These are phyloP conservation scores for Fusarium stilboides DNA, from an alignment of 2,329 filamentous ascomycete genomes.

Conservation along the genomic window DNA sequence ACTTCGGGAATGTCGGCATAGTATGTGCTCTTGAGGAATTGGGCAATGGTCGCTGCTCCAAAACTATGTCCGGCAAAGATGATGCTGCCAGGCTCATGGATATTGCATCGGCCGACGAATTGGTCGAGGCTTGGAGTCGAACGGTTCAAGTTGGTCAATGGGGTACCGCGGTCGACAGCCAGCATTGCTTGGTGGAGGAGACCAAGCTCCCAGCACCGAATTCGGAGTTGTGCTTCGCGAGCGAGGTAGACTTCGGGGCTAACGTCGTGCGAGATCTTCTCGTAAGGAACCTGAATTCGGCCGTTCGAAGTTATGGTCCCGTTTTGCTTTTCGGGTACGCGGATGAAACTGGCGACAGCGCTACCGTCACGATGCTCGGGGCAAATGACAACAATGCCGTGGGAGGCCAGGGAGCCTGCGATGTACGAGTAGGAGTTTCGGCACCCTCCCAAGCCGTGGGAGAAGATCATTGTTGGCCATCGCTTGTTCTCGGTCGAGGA, in stretches of 20 bases:
- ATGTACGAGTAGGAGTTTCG: slow-evolving; percentile 90
- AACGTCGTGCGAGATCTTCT: slow-evolving; percentile 72
- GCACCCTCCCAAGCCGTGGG: slow-evolving; percentile 85
- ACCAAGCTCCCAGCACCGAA: slow-evolving; percentile 85
- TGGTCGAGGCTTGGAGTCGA: slow-evolving; percentile 66
- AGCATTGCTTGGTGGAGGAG: slow-evolving; percentile 78
- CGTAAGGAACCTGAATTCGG: slow-evolving; percentile 62
- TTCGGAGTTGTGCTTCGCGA: slow-evolving; percentile 79
- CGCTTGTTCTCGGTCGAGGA: slow-evolving; percentile 64
- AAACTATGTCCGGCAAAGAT: slow-evolving; percentile 87
- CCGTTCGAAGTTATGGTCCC: slow-evolving; percentile 45
- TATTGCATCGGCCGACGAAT: slow-evolving; percentile 74
- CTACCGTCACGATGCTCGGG: slow-evolving; percentile 89
- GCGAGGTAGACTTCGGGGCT: slow-evolving; percentile 75
- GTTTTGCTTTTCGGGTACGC: slow-evolving; percentile 68
- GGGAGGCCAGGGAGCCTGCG: slow-evolving; percentile 82
- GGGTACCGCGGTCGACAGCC: slow-evolving; percentile 72
- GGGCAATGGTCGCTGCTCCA: slow-evolving; percentile 80
- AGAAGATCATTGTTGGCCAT: slow-evolving; percentile 90
- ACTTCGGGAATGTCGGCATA: slow-evolving; percentile 69
- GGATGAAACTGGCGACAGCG: slow-evolving; percentile 80
- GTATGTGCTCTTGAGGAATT: slow-evolving; percentile 85
- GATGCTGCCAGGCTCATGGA: slow-evolving; percentile 80
- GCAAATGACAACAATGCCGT: slow-evolving; percentile 85
- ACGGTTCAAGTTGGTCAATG: slow-evolving; percentile 68